Evolutionary conservation across 495 filamentous ascomycete species (phyloP).

Genomic region (Niebla homalea): DNA sequence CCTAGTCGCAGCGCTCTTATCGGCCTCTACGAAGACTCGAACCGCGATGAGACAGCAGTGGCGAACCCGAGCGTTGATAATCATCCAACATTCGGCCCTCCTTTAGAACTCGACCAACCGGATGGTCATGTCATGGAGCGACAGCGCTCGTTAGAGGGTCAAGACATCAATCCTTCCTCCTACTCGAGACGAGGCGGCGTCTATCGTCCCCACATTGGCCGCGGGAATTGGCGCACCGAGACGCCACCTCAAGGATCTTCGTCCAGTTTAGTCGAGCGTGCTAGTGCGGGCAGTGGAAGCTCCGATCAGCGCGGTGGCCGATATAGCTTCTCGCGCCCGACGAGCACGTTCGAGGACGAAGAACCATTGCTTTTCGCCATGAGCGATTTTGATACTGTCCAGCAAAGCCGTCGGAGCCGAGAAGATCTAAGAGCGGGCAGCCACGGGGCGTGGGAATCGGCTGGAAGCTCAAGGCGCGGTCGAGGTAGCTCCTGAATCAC

Average conservation of each 20-base stretch:
- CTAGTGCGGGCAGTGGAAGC: constrained; percentile 41
- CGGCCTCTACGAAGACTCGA: constrained; percentile 27
- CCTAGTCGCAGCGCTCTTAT: constrained; percentile 43
- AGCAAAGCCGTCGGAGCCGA: constrained; percentile 53
- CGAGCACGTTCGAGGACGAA: constrained; percentile 44
- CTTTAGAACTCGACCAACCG: constrained; percentile 29
- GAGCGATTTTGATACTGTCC: constrained; percentile 56
- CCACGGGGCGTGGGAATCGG: constrained; percentile 19
- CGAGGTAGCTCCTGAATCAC: constrained; percentile 6
- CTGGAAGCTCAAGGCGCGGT: constrained; percentile 5
- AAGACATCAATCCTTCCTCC: constrained; percentile 16
- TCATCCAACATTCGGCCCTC: constrained; percentile 28
- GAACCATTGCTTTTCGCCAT: constrained; percentile 79
- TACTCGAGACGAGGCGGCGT: constrained; percentile 6
- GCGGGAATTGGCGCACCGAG: constrained; percentile 19
- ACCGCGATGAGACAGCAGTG: constrained; percentile 6
- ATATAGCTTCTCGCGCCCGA: constrained; percentile 29
- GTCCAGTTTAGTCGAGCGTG: constrained; percentile 33
- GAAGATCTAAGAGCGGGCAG: constrained; percentile 50
- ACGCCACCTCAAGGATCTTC: constrained; percentile 23
- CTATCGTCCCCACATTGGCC: constrained; percentile 25
- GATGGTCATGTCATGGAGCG: constrained; percentile 26
- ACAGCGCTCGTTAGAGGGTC: constrained; percentile 31
- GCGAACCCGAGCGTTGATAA: constrained; percentile 11
- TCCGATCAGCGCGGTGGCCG: constrained; percentile 28